phyloP scores from a whole-genome alignment of 441 rosid species.

The Mallotus japonicus region DNA sequence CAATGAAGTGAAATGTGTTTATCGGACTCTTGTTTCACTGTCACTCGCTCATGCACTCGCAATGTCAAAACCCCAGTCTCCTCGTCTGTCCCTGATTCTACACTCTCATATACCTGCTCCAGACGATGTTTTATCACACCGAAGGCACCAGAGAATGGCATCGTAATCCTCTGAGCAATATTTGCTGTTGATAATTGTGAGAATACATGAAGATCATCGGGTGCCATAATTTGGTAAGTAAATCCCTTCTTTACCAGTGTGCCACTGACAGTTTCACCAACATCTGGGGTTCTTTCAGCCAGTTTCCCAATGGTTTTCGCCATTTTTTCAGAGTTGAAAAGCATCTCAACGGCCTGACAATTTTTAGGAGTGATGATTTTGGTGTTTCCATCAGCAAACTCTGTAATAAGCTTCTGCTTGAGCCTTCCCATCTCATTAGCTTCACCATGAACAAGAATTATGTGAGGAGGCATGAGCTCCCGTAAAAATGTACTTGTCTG shows the following conservation, averaged over 20 bases:
- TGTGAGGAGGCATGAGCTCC: constrained; percentile 92
- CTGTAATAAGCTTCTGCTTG: constrained; percentile 73
- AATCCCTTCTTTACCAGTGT: constrained; percentile 87
- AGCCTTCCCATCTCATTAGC: constrained; percentile 93
- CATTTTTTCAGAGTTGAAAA: constrained; percentile 83
- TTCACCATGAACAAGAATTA: constrained; percentile 90
- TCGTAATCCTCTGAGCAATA: constrained; percentile 72
- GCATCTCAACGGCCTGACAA: constrained; percentile 85
- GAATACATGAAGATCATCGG: constrained; percentile 90
- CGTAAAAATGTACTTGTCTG: constrained; percentile 88
- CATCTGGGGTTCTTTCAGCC: constrained; percentile 76
- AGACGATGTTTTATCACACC: constrained; percentile 80
- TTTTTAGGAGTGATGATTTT: constrained; percentile 82
- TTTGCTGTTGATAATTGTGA: constrained; percentile 87
- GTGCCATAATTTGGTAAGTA: constrained; percentile 92
- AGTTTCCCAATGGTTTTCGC: constrained; percentile 82
- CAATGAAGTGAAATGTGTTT: constrained; percentile 81
- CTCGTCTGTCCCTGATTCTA: constrained; percentile 73
- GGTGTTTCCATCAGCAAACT: constrained; percentile 71
- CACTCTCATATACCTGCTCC: constrained; percentile 76
- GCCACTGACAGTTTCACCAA: constrained; percentile 74
- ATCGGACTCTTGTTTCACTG: constrained; percentile 76
- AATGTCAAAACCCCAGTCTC: constrained; percentile 65
- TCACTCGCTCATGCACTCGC: constrained; percentile 66
- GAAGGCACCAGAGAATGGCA: constrained; percentile 73